phyloP scores from a whole-genome alignment of 768 basidiomycete genomes.

The Mycena vulgaris region DNA sequence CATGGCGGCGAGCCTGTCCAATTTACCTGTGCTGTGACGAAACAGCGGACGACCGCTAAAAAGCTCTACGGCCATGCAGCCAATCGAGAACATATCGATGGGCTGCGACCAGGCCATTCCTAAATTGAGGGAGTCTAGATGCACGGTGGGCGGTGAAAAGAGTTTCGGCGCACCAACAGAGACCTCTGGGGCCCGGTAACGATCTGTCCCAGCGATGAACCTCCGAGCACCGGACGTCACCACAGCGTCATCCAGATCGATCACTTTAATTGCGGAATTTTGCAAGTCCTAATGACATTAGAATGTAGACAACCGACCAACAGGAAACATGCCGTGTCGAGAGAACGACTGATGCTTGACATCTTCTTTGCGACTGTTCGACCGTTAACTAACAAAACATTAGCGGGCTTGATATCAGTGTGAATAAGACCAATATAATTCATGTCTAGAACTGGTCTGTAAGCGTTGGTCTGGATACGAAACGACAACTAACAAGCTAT shows the following conservation, averaged over 20 bases:
- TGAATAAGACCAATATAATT: not conserved
- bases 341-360: not conserved
- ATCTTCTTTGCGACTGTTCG: not conserved
- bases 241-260: not conserved
- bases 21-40: too few relatives aligned
- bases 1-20: too few relatives aligned
- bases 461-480: too few relatives aligned
- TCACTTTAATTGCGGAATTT: not conserved
- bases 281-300: not conserved
- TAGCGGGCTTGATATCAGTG: slow-evolving; percentile 9
- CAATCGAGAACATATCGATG: not conserved
- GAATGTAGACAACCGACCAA: not conserved
- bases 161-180: not conserved
- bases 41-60: too few relatives aligned
- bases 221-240: not conserved
- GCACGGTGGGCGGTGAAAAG: not conserved
- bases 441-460: not conserved
- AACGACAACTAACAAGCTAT: not conserved
- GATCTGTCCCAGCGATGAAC: not conserved
- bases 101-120: not conserved
- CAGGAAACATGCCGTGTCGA: too few relatives aligned
- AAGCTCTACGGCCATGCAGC: too few relatives aligned
- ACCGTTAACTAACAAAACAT: not conserved
- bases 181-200: not conserved
- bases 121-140: not conserved